Conservation (phyloP, 306 rosid genomes). For the Pyrus bretschneideri region DNA sequence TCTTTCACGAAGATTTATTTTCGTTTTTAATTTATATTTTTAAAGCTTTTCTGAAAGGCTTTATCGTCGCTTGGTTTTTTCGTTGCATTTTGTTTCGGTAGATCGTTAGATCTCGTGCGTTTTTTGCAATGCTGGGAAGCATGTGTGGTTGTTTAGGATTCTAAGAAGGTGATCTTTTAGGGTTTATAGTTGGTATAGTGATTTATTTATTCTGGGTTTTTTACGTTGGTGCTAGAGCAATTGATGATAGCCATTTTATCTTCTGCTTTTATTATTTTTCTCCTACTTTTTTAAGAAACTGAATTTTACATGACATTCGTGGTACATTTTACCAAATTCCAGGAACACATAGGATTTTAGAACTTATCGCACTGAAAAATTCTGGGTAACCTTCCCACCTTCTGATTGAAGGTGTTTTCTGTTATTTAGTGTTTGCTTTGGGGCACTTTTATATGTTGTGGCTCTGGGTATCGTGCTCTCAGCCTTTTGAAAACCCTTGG, state of each 20-base stretch:
- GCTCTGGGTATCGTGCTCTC: not conserved
- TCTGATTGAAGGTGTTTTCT: not conserved
- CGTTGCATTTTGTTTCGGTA: not conserved
- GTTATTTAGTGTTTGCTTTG: not conserved
- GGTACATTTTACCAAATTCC: not conserved
- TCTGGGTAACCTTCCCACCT: not conserved
- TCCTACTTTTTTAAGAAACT: not conserved
- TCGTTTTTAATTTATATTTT: not conserved
- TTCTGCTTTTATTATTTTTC: not conserved
- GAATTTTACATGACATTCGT: not conserved
- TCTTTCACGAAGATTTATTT: not conserved
- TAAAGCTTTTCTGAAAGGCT: not conserved
- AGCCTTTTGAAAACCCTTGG: not conserved
- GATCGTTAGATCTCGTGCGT: slow-evolving; percentile 12
- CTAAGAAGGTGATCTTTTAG: not conserved
- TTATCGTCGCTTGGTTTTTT: not conserved
- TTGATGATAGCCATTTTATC: not conserved
- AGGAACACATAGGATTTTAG: not conserved
- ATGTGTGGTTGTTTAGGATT: not conserved
- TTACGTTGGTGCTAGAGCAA: not conserved
- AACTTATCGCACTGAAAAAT: not conserved
- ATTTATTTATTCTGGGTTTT: not conserved
- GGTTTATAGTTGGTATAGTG: not conserved
- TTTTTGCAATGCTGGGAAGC: slow-evolving; percentile 5
- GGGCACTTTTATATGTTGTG: not conserved